These are phyloP conservation scores for Dioszegia aurantiaca DNA, from an alignment of 768 basidiomycete genomes.

Conservation along the genomic window DNA sequence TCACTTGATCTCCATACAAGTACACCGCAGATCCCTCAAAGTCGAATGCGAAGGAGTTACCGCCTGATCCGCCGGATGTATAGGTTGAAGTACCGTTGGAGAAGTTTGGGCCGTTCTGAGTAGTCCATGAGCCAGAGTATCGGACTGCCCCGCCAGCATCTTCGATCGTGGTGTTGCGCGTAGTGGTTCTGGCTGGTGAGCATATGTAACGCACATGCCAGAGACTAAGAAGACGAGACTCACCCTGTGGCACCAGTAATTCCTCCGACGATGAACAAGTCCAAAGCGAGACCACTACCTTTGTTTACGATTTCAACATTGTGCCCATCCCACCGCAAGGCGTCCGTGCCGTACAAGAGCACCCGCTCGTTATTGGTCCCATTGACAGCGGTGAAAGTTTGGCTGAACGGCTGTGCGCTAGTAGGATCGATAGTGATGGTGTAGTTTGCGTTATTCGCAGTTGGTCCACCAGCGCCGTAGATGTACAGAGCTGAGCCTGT, in stretches of 20 bases:
- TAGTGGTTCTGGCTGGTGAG: conserved; percentile 24
- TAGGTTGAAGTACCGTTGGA: conserved; percentile 45
- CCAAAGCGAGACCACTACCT: conserved; percentile 38
- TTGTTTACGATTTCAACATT: conserved; percentile 32
- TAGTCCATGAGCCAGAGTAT: conserved; percentile 44
- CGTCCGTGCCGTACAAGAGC: conserved; percentile 25
- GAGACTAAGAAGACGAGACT: conserved; percentile 12
- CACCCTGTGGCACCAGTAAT: conserved; percentile 41
- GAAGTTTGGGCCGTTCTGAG: conserved; percentile 38
- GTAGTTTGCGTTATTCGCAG: conserved; percentile 24
- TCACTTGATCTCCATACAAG: conserved; percentile 52
- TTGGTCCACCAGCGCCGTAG: conserved; percentile 38
- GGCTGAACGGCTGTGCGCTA: conserved; percentile 19
- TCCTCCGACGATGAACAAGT: conserved; percentile 33
- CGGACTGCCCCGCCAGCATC: conserved; percentile 32
- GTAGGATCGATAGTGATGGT: conserved; percentile 37
- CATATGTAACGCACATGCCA: neutral
- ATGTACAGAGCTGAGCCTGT: conserved; percentile 44
- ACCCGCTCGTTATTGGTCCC: conserved; percentile 14
- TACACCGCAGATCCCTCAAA: conserved; percentile 48
- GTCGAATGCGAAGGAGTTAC: conserved; percentile 33
- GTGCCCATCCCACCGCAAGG: conserved; percentile 32
- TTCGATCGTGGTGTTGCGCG: conserved; percentile 46
- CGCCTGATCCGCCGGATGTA: conserved; percentile 37
- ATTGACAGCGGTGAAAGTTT: conserved; percentile 16